A percentile compares a stretch with the other conserved stretches of the same genome.
phyloP scores from a whole-genome alignment of 2,329 filamentous ascomycete species.

The Fusarium verticillioides region DNA sequence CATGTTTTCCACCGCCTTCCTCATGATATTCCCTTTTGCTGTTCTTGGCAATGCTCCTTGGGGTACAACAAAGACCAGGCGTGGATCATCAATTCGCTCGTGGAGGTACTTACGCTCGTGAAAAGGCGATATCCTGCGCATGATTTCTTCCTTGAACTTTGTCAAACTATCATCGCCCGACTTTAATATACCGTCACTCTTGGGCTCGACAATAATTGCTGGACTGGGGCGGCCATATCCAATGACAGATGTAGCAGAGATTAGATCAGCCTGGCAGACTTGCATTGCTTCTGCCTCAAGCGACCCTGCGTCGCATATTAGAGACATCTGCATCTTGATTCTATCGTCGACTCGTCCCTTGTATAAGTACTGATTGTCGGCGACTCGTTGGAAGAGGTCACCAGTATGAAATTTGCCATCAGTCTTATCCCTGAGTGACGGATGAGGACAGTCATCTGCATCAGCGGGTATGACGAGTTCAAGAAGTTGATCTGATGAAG shows the following conservation, averaged over 20 bases:
- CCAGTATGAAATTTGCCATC: slow-evolving; percentile 8
- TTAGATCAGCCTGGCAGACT: neutral
- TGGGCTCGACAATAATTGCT: neutral
- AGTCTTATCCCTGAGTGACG: neutral
- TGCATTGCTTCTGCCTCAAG: slow-evolving; percentile 13
- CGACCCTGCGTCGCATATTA: neutral
- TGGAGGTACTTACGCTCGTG: slow-evolving; percentile 2
- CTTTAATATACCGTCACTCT: neutral
- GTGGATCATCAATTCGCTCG: neutral
- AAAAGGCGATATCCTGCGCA: neutral
- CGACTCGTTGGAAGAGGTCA: neutral
- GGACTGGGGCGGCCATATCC: slow-evolving; percentile 11
- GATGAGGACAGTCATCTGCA: slow-evolving; percentile 4
- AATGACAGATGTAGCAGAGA: neutral
- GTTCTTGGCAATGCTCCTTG: neutral
- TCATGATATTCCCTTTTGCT: slow-evolving; percentile 3
- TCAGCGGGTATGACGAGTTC: slow-evolving; percentile 1
- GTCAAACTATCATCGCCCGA: accelerated
- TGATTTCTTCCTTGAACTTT: neutral
- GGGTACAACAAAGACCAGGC: neutral
- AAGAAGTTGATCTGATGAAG: neutral
- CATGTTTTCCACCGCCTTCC: neutral
- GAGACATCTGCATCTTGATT: slow-evolving; percentile 10
- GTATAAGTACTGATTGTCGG: neutral
- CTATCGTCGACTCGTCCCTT: slow-evolving; percentile 11